These are phyloP conservation scores for Hyparrhenia diplandra DNA, from an alignment of 176 grass and related monocot species.

Conservation along the genomic window DNA sequence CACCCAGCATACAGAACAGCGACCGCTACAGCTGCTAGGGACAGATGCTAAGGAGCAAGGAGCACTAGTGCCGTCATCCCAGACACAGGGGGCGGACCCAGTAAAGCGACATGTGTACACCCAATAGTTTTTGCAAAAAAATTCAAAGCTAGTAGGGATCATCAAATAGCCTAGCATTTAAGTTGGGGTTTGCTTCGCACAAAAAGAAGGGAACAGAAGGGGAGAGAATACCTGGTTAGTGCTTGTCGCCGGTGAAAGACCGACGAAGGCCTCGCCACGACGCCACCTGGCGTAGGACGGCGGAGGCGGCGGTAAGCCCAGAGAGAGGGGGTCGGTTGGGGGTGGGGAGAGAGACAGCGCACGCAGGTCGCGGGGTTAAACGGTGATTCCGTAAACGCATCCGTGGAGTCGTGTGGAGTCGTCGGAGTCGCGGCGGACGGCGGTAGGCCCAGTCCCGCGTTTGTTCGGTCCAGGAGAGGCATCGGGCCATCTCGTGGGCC, in stretches of 20 bases:
- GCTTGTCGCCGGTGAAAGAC: not conserved
- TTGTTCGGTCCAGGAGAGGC: no score
- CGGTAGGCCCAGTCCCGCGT: no score
- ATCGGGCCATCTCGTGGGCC: no score
- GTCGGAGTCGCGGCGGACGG: no score
- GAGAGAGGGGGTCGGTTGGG: not conserved
- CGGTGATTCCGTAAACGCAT: not conserved
- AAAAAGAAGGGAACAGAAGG: not conserved
- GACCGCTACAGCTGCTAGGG: not conserved
- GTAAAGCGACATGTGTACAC: not conserved
- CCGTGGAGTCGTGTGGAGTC: not conserved
- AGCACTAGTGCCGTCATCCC: not conserved
- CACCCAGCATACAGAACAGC: not conserved
- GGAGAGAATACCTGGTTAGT: not conserved
- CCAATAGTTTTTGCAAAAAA: not conserved
- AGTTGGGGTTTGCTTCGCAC: not conserved
- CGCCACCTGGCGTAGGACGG: not conserved
- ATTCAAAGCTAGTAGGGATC: not conserved
- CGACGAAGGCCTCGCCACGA: not conserved
- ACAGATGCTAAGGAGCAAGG: not conserved
- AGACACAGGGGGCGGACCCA: not conserved
- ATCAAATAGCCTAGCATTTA: not conserved
- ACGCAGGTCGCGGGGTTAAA: not conserved
- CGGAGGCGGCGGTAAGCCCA: not conserved
- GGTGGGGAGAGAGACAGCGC: no score